phyloP scores from a whole-genome alignment of 768 basidiomycete species.

The Baorangia bicolor region DNA sequence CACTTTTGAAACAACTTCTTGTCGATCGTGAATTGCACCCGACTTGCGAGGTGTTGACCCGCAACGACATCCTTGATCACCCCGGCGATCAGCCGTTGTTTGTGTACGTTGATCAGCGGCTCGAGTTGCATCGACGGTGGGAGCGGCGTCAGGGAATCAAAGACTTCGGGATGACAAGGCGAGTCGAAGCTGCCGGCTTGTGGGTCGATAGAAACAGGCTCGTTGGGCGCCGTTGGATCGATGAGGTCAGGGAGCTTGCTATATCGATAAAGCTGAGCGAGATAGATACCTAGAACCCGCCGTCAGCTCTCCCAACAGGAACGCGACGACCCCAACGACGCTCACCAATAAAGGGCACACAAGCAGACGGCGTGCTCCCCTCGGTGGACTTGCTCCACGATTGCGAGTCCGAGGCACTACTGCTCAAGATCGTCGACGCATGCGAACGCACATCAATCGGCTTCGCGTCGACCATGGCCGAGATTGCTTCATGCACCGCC shows the following conservation, averaged over 20 bases:
- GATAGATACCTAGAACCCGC: conserved; percentile 60
- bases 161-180: conserved; percentile 77
- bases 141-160: conserved; percentile 66
- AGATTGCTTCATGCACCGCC: conserved; percentile 65
- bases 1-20: conserved; percentile 77
- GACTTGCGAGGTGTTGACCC: conserved; percentile 79
- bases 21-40: conserved; percentile 67
- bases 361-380: conserved; percentile 49
- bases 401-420: conserved; percentile 41
- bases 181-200: conserved; percentile 62
- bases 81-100: conserved; percentile 77
- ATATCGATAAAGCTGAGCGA: conserved; percentile 65
- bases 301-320: background rate
- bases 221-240: conserved; percentile 78
- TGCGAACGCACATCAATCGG: conserved; percentile 54
- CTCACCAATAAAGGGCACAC: conserved; percentile 83
- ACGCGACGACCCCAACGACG: conserved; percentile 1
- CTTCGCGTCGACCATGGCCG: conserved; percentile 64
- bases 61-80: conserved; percentile 80
- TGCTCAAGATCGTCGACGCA: conserved; percentile 52
- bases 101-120: conserved; percentile 86
- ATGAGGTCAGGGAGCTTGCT: conserved; percentile 75
- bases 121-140: conserved; percentile 79
- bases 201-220: conserved; percentile 63
- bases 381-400: conserved; percentile 40